These are phyloP conservation scores for Erysimum pusillum DNA, from an alignment of 441 rosid species.

Conservation along the genomic window DNA sequence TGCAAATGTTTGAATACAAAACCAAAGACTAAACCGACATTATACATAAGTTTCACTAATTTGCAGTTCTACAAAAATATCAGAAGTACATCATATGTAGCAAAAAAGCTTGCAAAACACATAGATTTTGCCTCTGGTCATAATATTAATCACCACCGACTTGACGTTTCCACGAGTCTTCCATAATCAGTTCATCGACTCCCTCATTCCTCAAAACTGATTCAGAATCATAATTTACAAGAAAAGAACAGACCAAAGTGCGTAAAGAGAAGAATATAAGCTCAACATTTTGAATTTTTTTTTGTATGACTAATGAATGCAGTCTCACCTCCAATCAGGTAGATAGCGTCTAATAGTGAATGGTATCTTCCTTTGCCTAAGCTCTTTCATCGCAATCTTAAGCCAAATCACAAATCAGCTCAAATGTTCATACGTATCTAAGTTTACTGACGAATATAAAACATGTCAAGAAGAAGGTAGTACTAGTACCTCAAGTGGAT, in stretches of 20 bases:
- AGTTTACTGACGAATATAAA: neutral
- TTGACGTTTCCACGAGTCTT: constrained; percentile 96
- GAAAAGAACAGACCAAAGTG: neutral
- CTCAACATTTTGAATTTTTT: neutral
- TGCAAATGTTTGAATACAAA: no score
- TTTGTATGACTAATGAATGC: neutral
- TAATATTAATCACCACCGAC: constrained; percentile 76
- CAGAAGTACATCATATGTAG: constrained; percentile 33
- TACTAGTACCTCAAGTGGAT: constrained; percentile 68
- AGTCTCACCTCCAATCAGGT: constrained; percentile 83
- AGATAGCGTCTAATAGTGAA: constrained; percentile 84
- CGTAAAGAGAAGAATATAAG: neutral
- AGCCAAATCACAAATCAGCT: constrained; percentile 12
- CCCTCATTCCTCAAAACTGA: constrained; percentile 94
- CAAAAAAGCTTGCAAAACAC: neutral
- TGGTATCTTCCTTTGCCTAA: constrained; percentile 83
- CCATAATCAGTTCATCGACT: constrained; percentile 88
- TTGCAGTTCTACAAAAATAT: neutral
- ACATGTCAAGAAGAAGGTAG: neutral
- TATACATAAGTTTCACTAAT: neutral
- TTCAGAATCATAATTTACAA: neutral
- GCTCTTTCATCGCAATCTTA: constrained; percentile 94
- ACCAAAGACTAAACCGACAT: neutral
- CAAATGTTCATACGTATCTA: neutral
- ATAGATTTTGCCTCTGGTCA: neutral